Conservation (phyloP, 2,329 filamentous ascomycete species). For the Colletotrichum viniferum region DNA sequence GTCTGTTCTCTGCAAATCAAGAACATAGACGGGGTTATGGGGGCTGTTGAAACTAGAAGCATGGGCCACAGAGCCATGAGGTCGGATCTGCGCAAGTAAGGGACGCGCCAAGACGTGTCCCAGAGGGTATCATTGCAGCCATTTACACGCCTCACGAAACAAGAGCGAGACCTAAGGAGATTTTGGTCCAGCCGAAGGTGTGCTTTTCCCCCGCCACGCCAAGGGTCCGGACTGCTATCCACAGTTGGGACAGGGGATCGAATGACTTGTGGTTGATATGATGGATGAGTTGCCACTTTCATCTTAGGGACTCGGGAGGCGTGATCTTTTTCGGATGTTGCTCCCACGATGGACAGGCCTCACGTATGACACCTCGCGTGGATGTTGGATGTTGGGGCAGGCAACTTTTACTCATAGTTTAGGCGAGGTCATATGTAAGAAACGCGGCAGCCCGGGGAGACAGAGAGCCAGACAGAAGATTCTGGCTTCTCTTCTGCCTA, state of each 20-base stretch:
- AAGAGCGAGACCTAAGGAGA: conserved; percentile 9
- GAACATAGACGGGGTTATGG: neutral
- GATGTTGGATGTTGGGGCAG: conserved; percentile 12
- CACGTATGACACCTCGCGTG: conserved; percentile 17
- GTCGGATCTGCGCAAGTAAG: neutral
- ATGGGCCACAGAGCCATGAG: conserved; percentile 1
- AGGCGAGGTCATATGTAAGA: neutral
- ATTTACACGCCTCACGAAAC: conserved; percentile 8
- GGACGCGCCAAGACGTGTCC: conserved; percentile 1
- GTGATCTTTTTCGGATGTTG: conserved; percentile 8
- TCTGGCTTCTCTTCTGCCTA: neutral
- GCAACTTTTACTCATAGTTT: conserved; percentile 2
- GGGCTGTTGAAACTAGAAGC: conserved; percentile 7
- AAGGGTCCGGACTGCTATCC: neutral
- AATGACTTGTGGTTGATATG: neutral
- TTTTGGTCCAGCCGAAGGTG: neutral
- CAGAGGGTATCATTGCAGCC: conserved; percentile 6
- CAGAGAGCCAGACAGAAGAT: neutral
- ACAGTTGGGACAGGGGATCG: neutral
- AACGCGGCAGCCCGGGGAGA: neutral
- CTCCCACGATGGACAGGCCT: conserved; percentile 1
- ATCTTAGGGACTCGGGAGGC: neutral
- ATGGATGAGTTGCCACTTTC: conserved; percentile 8
- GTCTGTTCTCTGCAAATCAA: neutral
- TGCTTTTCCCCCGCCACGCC: neutral